phyloP scores from a whole-genome alignment of 2,329 filamentous ascomycete genomes.

The Xylogone sp. region DNA sequence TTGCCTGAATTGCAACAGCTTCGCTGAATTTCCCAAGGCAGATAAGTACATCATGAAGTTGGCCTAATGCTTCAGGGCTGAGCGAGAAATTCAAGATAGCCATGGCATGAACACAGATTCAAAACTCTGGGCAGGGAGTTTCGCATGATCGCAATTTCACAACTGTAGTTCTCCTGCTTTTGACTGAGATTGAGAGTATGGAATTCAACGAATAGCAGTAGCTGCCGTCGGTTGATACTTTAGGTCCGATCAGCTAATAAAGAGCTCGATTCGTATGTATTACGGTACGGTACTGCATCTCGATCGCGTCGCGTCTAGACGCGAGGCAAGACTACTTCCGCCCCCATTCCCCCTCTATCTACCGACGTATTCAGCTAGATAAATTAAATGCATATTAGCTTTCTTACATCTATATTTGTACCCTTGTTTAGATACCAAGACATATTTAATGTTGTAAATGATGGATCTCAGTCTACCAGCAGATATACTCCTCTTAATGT shows the following conservation, averaged over 20 bases:
- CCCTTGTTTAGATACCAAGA: too few relatives aligned
- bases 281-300: too few relatives aligned
- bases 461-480: constrained; percentile 34
- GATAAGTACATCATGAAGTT: constrained; percentile 67
- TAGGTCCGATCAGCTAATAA: not conserved
- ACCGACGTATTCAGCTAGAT: not conserved
- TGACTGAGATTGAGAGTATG: too few relatives aligned
- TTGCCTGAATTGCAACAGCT: constrained; percentile 64
- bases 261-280: too few relatives aligned
- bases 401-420: too few relatives aligned
- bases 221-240: too few relatives aligned
- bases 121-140: too few relatives aligned
- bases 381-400: not conserved
- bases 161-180: too few relatives aligned
- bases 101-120: constrained; percentile 36
- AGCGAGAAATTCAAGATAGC: constrained; percentile 68
- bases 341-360: not conserved
- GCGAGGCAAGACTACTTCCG: not conserved
- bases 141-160: too few relatives aligned
- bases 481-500: constrained; percentile 59
- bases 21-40: constrained; percentile 80
- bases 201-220: too few relatives aligned
- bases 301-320: not conserved
- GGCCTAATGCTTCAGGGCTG: constrained; percentile 66
- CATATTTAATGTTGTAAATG: too few relatives aligned